A percentile compares a stretch with the other conserved stretches of the same genome.
phyloP scores from a whole-genome alignment of 306 rosid species.

The Corylus americana region DNA sequence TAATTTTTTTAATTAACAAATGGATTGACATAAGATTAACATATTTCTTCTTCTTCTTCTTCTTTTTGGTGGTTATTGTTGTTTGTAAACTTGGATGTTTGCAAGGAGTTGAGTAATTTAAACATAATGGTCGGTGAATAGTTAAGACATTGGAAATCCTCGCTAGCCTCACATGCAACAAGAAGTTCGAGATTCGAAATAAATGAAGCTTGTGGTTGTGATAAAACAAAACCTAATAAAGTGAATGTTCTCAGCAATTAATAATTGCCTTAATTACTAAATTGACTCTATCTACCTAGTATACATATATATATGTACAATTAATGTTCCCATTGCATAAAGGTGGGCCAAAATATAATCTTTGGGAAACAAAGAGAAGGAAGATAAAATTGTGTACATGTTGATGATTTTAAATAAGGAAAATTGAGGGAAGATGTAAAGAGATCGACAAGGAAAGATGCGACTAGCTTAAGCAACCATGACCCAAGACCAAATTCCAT shows the following conservation, averaged over 20 bases:
- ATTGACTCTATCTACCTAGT: not conserved
- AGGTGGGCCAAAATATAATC: not conserved
- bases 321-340: not conserved
- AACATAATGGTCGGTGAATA: slow-evolving; percentile 14
- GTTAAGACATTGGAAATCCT: slow-evolving; percentile 32
- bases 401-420: slow-evolving; percentile 1
- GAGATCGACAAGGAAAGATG: slow-evolving; percentile 20
- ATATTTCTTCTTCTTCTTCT: not conserved
- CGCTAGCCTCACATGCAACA: slow-evolving; percentile 29
- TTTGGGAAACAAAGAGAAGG: not conserved
- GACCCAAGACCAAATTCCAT: slow-evolving; percentile 47
- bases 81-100: not conserved
- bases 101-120: slow-evolving; percentile 25
- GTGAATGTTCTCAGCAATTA: not conserved
- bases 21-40: too few relatives aligned
- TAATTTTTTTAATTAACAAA: too few relatives aligned
- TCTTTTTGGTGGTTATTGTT: not conserved
- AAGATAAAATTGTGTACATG: not conserved
- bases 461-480: slow-evolving; percentile 40
- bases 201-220: not conserved
- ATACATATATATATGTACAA: not conserved
- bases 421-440: slow-evolving; percentile 3
- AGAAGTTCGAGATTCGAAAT: slow-evolving; percentile 21
- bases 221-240: not conserved
- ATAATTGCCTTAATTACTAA: not conserved